A percentile compares a stretch with the other conserved stretches of the same genome.
phyloP scores from a whole-genome alignment of 257 asterid genomes.

The Solanum boliviense region DNA sequence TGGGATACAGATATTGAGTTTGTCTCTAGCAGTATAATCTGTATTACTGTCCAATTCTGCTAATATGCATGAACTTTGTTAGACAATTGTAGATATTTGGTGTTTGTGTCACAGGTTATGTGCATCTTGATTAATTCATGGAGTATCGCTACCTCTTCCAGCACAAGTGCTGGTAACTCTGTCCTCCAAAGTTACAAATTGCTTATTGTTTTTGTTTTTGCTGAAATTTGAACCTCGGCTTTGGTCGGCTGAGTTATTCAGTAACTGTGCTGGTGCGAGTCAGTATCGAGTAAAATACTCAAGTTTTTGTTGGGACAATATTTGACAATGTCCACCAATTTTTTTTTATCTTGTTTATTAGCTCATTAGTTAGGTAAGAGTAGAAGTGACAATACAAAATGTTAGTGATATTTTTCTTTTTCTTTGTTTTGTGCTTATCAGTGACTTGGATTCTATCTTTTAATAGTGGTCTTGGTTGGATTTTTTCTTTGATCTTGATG shows the following conservation, averaged over 20 bases:
- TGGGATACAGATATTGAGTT: background rate
- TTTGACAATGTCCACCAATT: background rate
- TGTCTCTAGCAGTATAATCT: background rate
- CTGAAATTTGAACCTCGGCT: background rate
- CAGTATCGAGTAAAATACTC: background rate
- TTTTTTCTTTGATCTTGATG: background rate
- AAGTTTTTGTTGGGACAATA: background rate
- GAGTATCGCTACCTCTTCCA: background rate
- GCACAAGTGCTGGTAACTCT: background rate
- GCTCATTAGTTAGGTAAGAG: background rate
- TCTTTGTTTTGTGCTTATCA: background rate
- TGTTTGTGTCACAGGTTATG: background rate
- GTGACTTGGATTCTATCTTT: background rate
- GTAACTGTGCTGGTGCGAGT: background rate
- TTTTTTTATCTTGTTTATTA: background rate
- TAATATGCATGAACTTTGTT: background rate
- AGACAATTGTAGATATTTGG: background rate
- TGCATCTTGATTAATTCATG: background rate
- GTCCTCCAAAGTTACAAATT: background rate
- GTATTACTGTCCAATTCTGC: background rate
- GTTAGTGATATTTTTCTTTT: background rate
- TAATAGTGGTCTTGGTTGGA: background rate
- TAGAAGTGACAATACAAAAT: background rate
- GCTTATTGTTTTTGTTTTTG: background rate
- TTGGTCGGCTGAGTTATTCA: background rate